Base-by-base conservation (phyloP, 805 yeast genomes). In the Sugiyamaella valdiviana region DNA sequence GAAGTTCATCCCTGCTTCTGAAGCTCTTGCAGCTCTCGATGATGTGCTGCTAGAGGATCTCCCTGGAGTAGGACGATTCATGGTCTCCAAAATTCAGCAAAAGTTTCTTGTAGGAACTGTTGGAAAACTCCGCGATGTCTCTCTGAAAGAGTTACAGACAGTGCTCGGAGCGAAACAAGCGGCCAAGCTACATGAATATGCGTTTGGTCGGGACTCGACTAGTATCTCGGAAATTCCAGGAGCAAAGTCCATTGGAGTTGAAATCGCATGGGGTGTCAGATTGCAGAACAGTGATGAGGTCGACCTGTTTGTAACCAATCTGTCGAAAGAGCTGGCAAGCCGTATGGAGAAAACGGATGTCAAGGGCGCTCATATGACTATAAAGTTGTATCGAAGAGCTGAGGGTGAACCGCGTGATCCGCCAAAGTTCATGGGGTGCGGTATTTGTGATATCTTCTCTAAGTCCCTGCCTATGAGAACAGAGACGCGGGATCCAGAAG, bases 261-360 rank as follows among this genome's bases (percentile, higher is more conserved):
- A 91, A 60, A 83, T 91, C 22, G 86, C 88, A 53, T 91, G 88
- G 83, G 98, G 96, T 0, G 85, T 91, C 0, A 62, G 98, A 42
- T 84, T 90, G 54, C 76, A 79, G 26, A 69, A 68, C 0, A 69
- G 75, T 24, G 62, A 65, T 0, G 87, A 91, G 59, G 77, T 83
- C 20, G 90, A 83, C 52, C 55, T 48, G 3, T 93, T 91, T 58
- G 60, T 87, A 7, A 66, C 71, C 32, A 66, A 76, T 16, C 65
- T 89, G 42, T 70, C 83, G 0, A 64, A 66, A 24, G 96, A 88
- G 58, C 59, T 93, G 44, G 67, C 74, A 44, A 52, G 64, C 0
- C 71, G 95, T 46, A 59, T 89, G 48, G 51, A 64, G 1, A 15
- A 35, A 35, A 45, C 67, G 73, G 44, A 52, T 63, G 0, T 70